These are phyloP conservation scores for Auricularia sp. DNA, from an alignment of 768 basidiomycete genomes.

Conservation along the genomic window DNA sequence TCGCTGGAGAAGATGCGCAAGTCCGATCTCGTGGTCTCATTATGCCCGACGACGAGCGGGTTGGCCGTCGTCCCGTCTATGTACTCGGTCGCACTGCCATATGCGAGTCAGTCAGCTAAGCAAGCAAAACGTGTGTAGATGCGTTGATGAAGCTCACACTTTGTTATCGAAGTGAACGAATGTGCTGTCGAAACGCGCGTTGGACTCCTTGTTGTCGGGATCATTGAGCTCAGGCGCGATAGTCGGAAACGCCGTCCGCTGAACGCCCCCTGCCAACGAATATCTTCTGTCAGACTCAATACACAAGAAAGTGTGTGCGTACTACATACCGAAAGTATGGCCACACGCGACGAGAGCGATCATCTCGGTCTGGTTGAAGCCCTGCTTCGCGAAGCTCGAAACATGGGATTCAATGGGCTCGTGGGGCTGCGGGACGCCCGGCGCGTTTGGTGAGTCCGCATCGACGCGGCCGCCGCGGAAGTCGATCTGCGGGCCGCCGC, in stretches of 20 bases:
- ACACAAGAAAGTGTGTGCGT: not conserved
- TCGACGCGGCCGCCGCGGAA: constrained; percentile 34
- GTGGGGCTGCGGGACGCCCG: constrained; percentile 35
- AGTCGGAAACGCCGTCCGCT: constrained; percentile 33
- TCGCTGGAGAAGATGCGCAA: constrained; percentile 30
- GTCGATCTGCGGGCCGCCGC: constrained; percentile 37
- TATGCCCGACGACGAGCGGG: constrained; percentile 26
- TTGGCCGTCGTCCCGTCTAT: constrained; percentile 29
- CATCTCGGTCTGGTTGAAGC: constrained; percentile 37
- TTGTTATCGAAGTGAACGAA: constrained; percentile 2
- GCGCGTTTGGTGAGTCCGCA: constrained; percentile 25
- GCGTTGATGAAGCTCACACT: constrained; percentile 13
- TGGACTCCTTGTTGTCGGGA: constrained; percentile 1
- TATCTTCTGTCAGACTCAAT: too few species aligned
- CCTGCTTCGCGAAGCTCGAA: constrained; percentile 31
- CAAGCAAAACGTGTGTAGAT: constrained; percentile 30
- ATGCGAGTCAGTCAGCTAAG: constrained; percentile 17
- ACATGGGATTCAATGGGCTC: constrained; percentile 29
- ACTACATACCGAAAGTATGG: constrained; percentile 31
- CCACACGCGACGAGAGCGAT: constrained; percentile 43
- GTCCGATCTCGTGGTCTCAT: constrained; percentile 30
- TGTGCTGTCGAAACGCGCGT: constrained; percentile 1
- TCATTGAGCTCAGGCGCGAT: constrained; percentile 20
- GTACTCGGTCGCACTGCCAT: constrained; percentile 23
- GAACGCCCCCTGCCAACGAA: constrained; percentile 22